phyloP scores from a whole-genome alignment of 495 filamentous ascomycete species.

The Penicillium samsonianum region DNA sequence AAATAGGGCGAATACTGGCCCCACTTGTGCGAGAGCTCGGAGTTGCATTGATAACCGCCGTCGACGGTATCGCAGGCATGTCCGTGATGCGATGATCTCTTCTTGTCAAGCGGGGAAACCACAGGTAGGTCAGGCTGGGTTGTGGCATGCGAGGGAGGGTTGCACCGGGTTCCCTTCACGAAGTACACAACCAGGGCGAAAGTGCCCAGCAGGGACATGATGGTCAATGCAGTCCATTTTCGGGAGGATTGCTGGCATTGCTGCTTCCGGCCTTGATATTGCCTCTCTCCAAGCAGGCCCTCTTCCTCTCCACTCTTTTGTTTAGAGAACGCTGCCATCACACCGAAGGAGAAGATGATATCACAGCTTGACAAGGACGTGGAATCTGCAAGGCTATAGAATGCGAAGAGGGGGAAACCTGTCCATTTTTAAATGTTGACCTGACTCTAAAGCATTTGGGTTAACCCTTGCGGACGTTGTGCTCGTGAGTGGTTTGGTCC shows the following conservation, averaged over 20 bases:
- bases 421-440: constrained; percentile 5
- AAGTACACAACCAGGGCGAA: constrained; percentile 5
- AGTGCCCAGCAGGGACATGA: neutral
- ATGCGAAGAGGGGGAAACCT: constrained; percentile 1
- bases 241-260: neutral
- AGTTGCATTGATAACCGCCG: constrained; percentile 63
- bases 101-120: neutral
- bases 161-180: neutral
- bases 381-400: neutral
- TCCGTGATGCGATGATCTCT: no score
- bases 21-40: constrained; percentile 68
- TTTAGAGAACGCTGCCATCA: neutral
- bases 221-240: neutral
- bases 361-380: neutral
- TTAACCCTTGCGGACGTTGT: neutral
- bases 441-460: neutral
- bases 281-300: neutral
- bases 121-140: neutral
- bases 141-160: neutral
- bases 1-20: constrained; percentile 87
- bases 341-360: neutral
- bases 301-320: neutral
- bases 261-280: neutral
- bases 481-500: neutral
- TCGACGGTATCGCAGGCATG: constrained; percentile 60